Evolutionary conservation across 2,329 filamentous ascomycete genomes (phyloP).

Genomic region (Paecilomyces dactylethromorphus): DNA sequence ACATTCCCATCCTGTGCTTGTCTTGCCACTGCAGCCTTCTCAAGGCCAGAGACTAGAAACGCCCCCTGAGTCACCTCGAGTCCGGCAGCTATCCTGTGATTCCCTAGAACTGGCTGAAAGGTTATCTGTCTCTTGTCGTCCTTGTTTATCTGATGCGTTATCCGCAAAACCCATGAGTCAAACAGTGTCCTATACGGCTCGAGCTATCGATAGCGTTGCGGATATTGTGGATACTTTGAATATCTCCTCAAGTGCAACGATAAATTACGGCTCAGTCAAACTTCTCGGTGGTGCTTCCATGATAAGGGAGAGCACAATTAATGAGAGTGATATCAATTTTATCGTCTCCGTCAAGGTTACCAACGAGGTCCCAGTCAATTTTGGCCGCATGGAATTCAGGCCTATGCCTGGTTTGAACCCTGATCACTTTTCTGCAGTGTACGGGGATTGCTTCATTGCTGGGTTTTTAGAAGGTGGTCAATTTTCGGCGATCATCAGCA

Average conservation of each 20-base stretch:
- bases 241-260: conserved; percentile 30
- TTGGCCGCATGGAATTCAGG: conserved; percentile 8
- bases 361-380: conserved; percentile 7
- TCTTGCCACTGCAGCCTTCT: background rate
- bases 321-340: conserved; percentile 14
- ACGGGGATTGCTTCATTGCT: conserved; percentile 26
- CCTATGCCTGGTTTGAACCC: conserved; percentile 8
- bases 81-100: background rate
- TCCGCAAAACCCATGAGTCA: conserved; percentile 13
- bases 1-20: conserved; percentile 7
- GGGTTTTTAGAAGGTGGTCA: conserved; percentile 26
- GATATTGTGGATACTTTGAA: conserved; percentile 35
- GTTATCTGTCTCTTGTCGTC: background rate
- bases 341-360: conserved; percentile 15
- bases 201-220: conserved; percentile 26
- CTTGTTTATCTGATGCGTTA: conserved; percentile 1
- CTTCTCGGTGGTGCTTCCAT: conserved; percentile 13
- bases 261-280: conserved; percentile 32
- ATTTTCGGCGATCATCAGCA: conserved; percentile 26
- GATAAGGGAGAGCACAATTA: conserved; percentile 13
- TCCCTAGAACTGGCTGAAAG: background rate
- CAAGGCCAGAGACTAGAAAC: background rate
- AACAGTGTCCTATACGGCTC: conserved; percentile 23
- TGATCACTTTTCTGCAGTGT: conserved; percentile 24
- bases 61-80: background rate